phyloP scores from a whole-genome alignment of 164 flowering plant species.

The Magnolia sinica region DNA sequence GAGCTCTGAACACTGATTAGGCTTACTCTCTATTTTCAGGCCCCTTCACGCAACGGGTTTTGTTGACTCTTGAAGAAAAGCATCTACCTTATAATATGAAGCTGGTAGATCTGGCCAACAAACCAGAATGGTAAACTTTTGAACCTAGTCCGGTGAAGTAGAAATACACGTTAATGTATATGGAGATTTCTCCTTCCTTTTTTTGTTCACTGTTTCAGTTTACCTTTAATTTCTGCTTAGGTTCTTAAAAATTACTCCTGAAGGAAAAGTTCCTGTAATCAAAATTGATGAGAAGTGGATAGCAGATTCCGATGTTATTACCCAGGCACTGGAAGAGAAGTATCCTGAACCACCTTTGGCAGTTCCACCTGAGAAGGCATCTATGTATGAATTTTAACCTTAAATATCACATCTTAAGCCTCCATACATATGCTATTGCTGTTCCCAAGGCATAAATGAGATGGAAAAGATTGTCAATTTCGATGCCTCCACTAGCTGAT shows the following conservation, averaged over 20 bases:
- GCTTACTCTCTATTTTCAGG: slow-evolving; percentile 38
- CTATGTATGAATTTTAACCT: slow-evolving; percentile 50
- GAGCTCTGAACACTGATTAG: not conserved
- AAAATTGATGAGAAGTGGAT: slow-evolving; percentile 90
- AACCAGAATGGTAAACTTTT: slow-evolving; percentile 80
- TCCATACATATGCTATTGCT: not conserved
- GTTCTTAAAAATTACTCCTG: slow-evolving; percentile 73
- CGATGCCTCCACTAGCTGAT: not conserved
- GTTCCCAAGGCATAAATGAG: not conserved
- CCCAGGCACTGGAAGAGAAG: slow-evolving; percentile 71
- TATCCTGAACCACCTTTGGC: slow-evolving; percentile 74
- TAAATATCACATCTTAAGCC: not conserved
- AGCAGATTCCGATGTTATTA: slow-evolving; percentile 91
- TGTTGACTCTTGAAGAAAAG: slow-evolving; percentile 90
- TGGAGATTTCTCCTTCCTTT: not conserved
- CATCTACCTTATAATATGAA: slow-evolving; percentile 81
- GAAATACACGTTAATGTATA: not conserved
- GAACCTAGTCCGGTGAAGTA: not conserved
- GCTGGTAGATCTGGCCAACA: slow-evolving; percentile 72
- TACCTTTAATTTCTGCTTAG: slow-evolving; percentile 28
- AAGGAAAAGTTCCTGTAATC: slow-evolving; percentile 86
- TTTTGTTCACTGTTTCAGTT: not conserved
- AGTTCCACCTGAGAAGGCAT: slow-evolving; percentile 81
- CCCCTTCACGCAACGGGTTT: slow-evolving; percentile 85
- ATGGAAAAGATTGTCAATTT: too few species aligned